Conservation (phyloP, 768 basidiomycete species). For the Leccinum sublutescens region DNA sequence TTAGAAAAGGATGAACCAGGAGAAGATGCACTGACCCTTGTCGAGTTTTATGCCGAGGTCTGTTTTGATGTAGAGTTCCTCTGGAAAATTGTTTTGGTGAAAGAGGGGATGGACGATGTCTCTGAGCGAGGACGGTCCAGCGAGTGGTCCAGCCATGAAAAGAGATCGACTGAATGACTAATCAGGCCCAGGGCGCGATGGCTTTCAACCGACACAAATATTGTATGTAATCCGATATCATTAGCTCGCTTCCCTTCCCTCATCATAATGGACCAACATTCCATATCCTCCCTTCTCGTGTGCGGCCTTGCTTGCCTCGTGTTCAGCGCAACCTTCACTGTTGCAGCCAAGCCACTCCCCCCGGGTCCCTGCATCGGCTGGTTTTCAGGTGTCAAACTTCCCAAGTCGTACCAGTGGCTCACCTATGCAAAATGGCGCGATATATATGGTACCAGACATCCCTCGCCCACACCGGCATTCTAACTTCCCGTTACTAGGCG, state of each 20-base stretch:
- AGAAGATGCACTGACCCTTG: conserved; percentile 55
- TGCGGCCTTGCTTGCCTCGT: conserved; percentile 11
- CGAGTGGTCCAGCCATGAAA: conserved; percentile 45
- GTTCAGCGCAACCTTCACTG: conserved; percentile 12
- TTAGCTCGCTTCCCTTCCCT: background rate
- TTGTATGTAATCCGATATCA: background rate
- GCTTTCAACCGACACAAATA: background rate
- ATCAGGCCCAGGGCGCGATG: background rate
- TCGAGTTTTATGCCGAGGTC: conserved; percentile 87
- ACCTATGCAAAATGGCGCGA: conserved; percentile 46
- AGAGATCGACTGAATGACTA: background rate
- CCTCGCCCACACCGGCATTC: background rate
- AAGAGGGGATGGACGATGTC: conserved; percentile 88
- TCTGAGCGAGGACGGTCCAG: conserved; percentile 54
- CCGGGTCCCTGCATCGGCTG: conserved; percentile 44
- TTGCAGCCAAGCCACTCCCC: conserved; percentile 25
- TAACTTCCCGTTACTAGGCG: conserved; percentile 33
- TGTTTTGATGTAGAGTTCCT: conserved; percentile 77
- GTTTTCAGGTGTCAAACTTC: conserved; percentile 35
- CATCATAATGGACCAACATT: background rate
- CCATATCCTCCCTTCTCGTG: background rate
- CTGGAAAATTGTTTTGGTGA: conserved; percentile 87
- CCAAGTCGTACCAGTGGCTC: conserved; percentile 41
- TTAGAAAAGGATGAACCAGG: background rate
- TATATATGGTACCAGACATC: conserved; percentile 36